These are phyloP conservation scores for Blastobotrys chiropterorum DNA, from an alignment of 805 yeast genomes.

Conservation along the genomic window DNA sequence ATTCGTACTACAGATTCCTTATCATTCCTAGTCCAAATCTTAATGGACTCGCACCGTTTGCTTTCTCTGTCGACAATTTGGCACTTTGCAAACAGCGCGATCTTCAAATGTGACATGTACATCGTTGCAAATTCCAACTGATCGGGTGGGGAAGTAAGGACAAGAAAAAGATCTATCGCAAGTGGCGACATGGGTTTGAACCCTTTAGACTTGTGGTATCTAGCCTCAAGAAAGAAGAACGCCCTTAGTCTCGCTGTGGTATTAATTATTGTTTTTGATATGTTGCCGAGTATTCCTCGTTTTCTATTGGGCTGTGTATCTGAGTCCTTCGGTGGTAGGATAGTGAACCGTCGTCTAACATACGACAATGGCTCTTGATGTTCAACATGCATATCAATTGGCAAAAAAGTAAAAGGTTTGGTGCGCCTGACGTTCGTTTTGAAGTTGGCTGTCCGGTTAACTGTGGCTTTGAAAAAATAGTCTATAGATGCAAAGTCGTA, in stretches of 20 bases:
- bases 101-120: not conserved
- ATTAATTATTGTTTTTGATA: not conserved
- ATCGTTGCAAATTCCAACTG: not conserved
- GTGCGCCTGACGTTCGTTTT: constrained; percentile 41
- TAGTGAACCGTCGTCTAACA: not conserved
- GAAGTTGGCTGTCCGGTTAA: constrained; percentile 45
- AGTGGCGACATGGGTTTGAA: not conserved
- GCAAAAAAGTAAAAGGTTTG: constrained; percentile 49
- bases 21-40: not conserved
- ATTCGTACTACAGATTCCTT: not conserved
- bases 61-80: not conserved
- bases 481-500: constrained; percentile 28
- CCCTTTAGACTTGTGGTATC: not conserved
- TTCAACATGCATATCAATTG: constrained; percentile 29
- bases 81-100: not conserved
- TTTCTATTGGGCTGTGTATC: not conserved
- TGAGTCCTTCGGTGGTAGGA: not conserved
- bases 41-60: not conserved
- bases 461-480: constrained; percentile 57
- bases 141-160: not conserved
- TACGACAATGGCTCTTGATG: not conserved
- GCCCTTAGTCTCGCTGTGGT: not conserved
- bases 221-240: not conserved
- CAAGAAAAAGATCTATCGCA: not conserved
- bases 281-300: not conserved